Conservation (phyloP, 345 rosid genomes). For the Cardamine occulta region DNA sequence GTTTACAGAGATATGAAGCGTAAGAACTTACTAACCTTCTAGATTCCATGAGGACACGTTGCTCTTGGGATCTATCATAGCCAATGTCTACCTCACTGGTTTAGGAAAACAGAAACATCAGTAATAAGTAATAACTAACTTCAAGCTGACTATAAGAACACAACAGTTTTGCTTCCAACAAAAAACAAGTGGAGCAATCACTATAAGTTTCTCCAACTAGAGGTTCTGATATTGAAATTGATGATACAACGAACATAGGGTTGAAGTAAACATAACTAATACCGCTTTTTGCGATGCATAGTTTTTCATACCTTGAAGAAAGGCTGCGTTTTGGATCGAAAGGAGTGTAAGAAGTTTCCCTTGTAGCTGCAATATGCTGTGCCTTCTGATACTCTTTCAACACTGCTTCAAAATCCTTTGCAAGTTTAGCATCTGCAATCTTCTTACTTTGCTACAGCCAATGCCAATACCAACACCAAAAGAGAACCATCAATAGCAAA, state of each 20-base stretch:
- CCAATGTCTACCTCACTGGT: constrained; percentile 52
- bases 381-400: constrained; percentile 92
- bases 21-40: constrained; percentile 55
- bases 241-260: neutral
- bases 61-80: constrained; percentile 61
- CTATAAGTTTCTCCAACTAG: neutral
- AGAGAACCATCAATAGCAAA: neutral
- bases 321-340: constrained; percentile 65
- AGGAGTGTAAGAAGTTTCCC: constrained; percentile 86
- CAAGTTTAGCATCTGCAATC: constrained; percentile 69
- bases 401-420: constrained; percentile 89
- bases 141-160: neutral
- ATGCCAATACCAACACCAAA: neutral
- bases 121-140: constrained; percentile 11
- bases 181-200: constrained; percentile 6
- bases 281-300: neutral
- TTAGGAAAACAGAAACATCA: neutral
- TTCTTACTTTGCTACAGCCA: constrained; percentile 44
- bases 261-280: no score
- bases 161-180: neutral
- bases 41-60: constrained; percentile 73
- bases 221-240: neutral
- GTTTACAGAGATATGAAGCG: neutral
- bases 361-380: constrained; percentile 84
- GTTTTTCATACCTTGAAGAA: constrained; percentile 65